Evolutionary conservation across 129 eudicot genomes (phyloP), one percentile per base, ranked within the genome.

Genomic region (Daucus carota): DNA sequence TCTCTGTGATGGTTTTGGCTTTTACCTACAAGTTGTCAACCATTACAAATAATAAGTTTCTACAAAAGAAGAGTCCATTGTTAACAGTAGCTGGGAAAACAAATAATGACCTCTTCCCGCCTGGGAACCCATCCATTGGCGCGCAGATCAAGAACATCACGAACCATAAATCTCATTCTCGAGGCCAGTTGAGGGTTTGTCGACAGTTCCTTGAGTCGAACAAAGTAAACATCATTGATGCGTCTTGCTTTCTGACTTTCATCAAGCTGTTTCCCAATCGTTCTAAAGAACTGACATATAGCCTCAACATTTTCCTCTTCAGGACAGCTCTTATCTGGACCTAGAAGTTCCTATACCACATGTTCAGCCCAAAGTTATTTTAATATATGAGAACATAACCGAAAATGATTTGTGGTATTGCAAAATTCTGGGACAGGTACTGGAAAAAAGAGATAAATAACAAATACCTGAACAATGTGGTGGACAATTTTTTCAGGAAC

Each of bases 251-350:
- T 90, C 11, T 82, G 98, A 81, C 85, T 83, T 86, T 90, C 95
- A 17, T 90, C 98, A 62, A 93, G 95, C 83, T 90, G 96, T 78
- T 93, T 90, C 54, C 96, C 96, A 36, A 93, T 93, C 48, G 98
- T 93, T 78, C 68, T 88, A 75, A 93, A 93, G 66, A 93, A 93
- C 41, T 93, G 98, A 77, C 98, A 93, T 65, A 93, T 90, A 38
- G 98, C 98, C 85, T 93, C 98, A 33, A 93, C 98, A 73, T 87
- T 93, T 78, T 93, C 98, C 82, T 93, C 98, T 57, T 84, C 95
- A 0, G 98, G 96, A 68, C 98, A 93, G 59, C 50, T 66, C 74
- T 87, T 93, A 34, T 93, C 98, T 2, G 86, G 76, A 47, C 98
- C 98, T 57, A 93, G 80, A 36, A 93, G 98, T 83, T 93, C 98